These are phyloP conservation scores for Mucor lusitanicus DNA, from an alignment of 371 early-diverging fungal genomes.

Conservation along the genomic window DNA sequence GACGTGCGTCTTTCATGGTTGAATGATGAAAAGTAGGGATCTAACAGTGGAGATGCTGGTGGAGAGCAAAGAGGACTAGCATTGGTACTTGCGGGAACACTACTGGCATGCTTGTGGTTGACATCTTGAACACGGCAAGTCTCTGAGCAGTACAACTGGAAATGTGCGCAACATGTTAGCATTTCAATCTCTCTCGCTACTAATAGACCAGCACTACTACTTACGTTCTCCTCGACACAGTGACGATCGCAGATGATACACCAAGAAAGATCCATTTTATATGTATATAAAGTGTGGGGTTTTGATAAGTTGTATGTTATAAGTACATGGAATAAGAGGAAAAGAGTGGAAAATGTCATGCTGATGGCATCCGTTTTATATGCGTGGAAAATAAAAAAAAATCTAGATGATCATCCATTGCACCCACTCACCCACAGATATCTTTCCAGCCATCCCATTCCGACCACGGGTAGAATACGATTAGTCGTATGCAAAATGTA, in stretches of 20 bases:
- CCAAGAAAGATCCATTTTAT: constrained; percentile 42
- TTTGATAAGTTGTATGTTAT: neutral
- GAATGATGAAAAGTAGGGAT: constrained; percentile 31
- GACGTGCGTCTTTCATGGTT: constrained; percentile 25
- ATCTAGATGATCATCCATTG: neutral
- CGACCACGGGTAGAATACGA: neutral
- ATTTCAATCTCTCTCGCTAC: neutral
- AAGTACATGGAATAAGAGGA: neutral
- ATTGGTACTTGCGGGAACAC: neutral
- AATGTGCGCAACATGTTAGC: neutral
- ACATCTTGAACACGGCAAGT: constrained; percentile 26
- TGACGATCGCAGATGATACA: constrained; percentile 42
- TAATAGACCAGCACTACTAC: neutral
- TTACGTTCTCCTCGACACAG: constrained; percentile 32
- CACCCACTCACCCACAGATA: neutral
- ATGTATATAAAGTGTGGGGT: neutral
- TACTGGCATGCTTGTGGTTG: constrained; percentile 6
- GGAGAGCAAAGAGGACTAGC: constrained; percentile 10
- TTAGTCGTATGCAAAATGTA: neutral
- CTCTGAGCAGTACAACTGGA: constrained; percentile 33
- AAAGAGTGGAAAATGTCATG: neutral
- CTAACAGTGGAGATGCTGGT: constrained; percentile 26
- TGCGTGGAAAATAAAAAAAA: neutral
- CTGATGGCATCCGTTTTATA: neutral
- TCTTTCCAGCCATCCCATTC: neutral